phyloP scores from a whole-genome alignment of 1,139 yeast genomes.

The Kodamaea suecica region DNA sequence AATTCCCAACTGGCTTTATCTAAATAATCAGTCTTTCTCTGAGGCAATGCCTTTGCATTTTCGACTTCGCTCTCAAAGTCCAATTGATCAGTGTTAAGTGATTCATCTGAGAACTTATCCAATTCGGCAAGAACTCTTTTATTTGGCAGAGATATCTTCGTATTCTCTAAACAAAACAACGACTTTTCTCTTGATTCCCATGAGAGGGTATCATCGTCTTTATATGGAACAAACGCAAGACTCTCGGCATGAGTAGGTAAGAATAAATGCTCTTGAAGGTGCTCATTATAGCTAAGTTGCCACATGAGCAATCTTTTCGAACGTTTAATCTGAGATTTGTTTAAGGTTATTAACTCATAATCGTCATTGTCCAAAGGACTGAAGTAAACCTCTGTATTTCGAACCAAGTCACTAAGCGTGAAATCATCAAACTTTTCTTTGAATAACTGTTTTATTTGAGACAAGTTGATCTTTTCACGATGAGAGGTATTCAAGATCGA shows the following conservation, averaged over 20 bases:
- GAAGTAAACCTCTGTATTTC: slow-evolving; percentile 37
- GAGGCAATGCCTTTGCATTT: slow-evolving; percentile 17
- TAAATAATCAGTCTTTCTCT: slow-evolving; percentile 10
- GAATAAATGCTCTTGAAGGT: slow-evolving; percentile 20
- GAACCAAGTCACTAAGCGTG: slow-evolving; percentile 26
- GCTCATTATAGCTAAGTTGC: slow-evolving; percentile 36
- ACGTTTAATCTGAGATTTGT: slow-evolving; percentile 25
- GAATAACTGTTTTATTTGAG: slow-evolving; percentile 23
- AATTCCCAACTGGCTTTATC: slow-evolving; percentile 22
- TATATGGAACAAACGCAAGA: slow-evolving; percentile 23
- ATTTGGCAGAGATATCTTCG: slow-evolving; percentile 5
- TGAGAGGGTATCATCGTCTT: slow-evolving; percentile 32
- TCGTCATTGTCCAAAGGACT: slow-evolving; percentile 20
- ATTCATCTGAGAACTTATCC: slow-evolving; percentile 20
- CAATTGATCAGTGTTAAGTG: slow-evolving; percentile 16
- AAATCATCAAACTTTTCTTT: slow-evolving; percentile 26
- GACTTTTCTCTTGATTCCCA: slow-evolving; percentile 30
- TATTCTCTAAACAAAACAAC: slow-evolving; percentile 3
- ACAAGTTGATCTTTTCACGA: slow-evolving; percentile 32
- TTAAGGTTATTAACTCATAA: slow-evolving; percentile 33
- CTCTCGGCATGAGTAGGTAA: slow-evolving; percentile 15
- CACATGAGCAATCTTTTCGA: slow-evolving; percentile 41
- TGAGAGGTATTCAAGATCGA: slow-evolving; percentile 35
- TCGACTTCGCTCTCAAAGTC: slow-evolving; percentile 16
- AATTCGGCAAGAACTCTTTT: slow-evolving; percentile 19